These are phyloP conservation scores for Seiridium unicorne DNA, from an alignment of 2,329 filamentous ascomycete species.

Conservation along the genomic window DNA sequence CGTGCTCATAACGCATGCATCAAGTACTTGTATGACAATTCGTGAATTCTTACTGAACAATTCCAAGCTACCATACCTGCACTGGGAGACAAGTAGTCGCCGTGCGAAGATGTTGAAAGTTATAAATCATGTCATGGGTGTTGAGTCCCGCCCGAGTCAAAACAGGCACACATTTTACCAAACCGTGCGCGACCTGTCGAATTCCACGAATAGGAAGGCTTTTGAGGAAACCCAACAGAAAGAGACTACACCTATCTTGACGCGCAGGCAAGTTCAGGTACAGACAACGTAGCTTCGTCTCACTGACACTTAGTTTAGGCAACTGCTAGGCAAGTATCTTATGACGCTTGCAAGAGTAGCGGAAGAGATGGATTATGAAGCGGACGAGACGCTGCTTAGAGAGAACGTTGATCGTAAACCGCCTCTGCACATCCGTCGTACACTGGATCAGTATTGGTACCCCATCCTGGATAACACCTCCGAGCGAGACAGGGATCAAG, in stretches of 20 bases:
- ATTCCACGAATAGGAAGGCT: not conserved
- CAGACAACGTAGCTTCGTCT: not conserved
- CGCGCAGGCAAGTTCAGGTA: not conserved
- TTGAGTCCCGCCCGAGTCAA: not conserved
- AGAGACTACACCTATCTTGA: not conserved
- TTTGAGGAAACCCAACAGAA: not conserved
- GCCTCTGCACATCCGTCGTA: conserved; percentile 24
- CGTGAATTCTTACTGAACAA: not conserved
- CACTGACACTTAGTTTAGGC: not conserved
- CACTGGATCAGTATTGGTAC: conserved; percentile 28
- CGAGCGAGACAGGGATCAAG: conserved; percentile 17
- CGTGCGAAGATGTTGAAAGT: conserved; percentile 11
- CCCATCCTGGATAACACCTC: conserved; percentile 24
- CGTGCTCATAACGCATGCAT: not conserved
- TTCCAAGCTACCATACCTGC: conserved; percentile 23
- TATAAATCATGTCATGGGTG: conserved; percentile 14
- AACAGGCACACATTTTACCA: not conserved
- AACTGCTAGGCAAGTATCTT: conserved; percentile 13
- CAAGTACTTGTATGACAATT: not conserved
- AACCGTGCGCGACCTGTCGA: not conserved
- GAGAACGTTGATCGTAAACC: conserved; percentile 14
- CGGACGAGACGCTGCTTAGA: conserved; percentile 15
- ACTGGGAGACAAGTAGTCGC: conserved; percentile 23
- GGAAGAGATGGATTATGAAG: conserved; percentile 20
- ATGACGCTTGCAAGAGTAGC: conserved; percentile 14